These are phyloP conservation scores for Aspergillus cavernicola DNA, from an alignment of 495 filamentous ascomycete species.

Conservation along the genomic window DNA sequence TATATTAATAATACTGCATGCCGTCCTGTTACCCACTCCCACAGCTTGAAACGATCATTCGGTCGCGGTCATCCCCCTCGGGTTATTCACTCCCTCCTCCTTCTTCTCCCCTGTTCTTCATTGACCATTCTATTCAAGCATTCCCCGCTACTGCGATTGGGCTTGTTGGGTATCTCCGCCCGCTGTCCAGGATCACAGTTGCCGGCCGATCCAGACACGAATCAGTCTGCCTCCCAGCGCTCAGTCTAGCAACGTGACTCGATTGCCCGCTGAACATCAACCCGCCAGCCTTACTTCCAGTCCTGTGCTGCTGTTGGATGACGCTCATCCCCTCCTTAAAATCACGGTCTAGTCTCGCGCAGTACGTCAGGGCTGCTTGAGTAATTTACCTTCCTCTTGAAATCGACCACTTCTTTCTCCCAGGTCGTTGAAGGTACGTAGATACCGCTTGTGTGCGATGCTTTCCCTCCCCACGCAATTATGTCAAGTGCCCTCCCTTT, in stretches of 20 bases:
- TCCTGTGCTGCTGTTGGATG: constrained; percentile 8
- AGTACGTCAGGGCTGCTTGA: constrained; percentile 9
- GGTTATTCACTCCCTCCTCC: constrained; percentile 7
- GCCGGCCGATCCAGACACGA: constrained; percentile 26
- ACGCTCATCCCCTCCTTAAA: constrained; percentile 11
- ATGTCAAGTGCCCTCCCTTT: not conserved
- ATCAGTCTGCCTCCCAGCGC: constrained; percentile 21
- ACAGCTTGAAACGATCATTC: constrained; percentile 13
- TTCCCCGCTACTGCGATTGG: constrained; percentile 21
- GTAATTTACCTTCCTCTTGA: constrained; percentile 3
- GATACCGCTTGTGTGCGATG: not conserved
- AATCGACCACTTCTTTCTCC: constrained; percentile 6
- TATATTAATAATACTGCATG: constrained; percentile 9
- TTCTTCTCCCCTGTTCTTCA: not conserved
- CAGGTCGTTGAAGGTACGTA: constrained; percentile 7
- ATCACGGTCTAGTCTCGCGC: constrained; percentile 20
- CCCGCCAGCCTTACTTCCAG: constrained; percentile 4
- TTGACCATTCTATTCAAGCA: constrained; percentile 12
- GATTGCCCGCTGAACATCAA: constrained; percentile 10
- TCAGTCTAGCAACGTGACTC: constrained; percentile 15
- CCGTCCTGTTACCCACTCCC: constrained; percentile 3
- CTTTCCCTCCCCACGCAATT: constrained; percentile 2
- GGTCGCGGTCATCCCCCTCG: constrained; percentile 6
- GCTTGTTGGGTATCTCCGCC: constrained; percentile 27
- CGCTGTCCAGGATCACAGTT: constrained; percentile 24